A percentile compares a stretch with the other conserved stretches of the same genome.
phyloP scores from a whole-genome alignment of 2,329 filamentous ascomycete genomes.

The Exophiala bonariae region DNA sequence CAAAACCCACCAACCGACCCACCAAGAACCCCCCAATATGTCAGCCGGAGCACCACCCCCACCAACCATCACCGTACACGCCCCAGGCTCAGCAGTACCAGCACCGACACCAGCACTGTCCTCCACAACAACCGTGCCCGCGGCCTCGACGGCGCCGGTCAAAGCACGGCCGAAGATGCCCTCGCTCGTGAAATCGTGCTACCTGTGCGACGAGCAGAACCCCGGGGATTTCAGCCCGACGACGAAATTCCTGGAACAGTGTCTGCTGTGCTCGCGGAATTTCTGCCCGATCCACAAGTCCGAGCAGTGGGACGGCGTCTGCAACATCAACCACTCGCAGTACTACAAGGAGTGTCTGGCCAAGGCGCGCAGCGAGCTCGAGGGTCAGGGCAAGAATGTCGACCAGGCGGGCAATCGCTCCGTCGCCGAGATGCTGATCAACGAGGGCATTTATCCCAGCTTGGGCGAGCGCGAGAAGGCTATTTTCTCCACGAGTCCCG shows the following conservation, averaged over 20 bases:
- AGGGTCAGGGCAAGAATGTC: slow-evolving; percentile 15
- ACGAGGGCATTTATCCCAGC: slow-evolving; percentile 27
- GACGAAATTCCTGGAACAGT: slow-evolving; percentile 28
- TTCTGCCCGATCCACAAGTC: slow-evolving; percentile 30
- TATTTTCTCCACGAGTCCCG: slow-evolving; percentile 28
- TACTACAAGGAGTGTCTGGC: slow-evolving; percentile 28
- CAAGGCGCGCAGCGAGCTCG: slow-evolving; percentile 20
- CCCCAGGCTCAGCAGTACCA: slow-evolving; percentile 16
- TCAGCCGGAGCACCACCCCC: slow-evolving; percentile 14
- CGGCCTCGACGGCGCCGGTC: neutral
- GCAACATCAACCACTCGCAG: slow-evolving; percentile 29
- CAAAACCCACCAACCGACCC: neutral
- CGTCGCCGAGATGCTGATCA: slow-evolving; percentile 24
- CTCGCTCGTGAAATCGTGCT: slow-evolving; percentile 23
- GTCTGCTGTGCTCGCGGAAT: slow-evolving; percentile 26
- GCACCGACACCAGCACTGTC: slow-evolving; percentile 2
- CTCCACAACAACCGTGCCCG: neutral
- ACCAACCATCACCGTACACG: slow-evolving; percentile 26
- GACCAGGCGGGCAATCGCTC: slow-evolving; percentile 13
- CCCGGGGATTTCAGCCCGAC: slow-evolving; percentile 30
- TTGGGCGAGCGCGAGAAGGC: slow-evolving; percentile 30
- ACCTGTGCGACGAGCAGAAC: slow-evolving; percentile 31
- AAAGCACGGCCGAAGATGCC: slow-evolving; percentile 14
- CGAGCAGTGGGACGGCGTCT: slow-evolving; percentile 22
- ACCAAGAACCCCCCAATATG: slow-evolving; percentile 8